phyloP scores from a whole-genome alignment of 2,329 filamentous ascomycete genomes.

The Fusarium chuoi region DNA sequence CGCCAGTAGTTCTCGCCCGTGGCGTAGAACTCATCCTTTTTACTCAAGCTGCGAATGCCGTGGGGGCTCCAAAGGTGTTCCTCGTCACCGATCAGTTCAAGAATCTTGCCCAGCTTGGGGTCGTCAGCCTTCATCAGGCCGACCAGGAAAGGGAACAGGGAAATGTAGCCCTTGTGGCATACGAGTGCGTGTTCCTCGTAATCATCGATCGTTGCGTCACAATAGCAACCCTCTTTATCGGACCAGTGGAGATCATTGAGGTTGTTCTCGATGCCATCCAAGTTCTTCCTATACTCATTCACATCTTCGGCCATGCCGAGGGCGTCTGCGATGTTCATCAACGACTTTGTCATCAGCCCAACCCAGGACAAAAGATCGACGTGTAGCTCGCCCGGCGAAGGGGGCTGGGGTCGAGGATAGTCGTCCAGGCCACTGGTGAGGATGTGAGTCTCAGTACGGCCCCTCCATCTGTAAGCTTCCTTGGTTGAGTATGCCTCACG shows the following conservation, averaged over 20 bases:
- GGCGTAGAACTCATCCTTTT: constrained; percentile 83
- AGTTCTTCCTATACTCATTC: constrained; percentile 74
- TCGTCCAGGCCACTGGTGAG: constrained; percentile 95
- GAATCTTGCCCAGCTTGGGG: constrained; percentile 76
- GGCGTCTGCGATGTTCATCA: constrained; percentile 80
- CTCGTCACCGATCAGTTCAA: constrained; percentile 83
- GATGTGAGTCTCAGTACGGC: constrained; percentile 85
- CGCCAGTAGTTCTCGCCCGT: constrained; percentile 98
- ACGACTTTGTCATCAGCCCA: constrained; percentile 92
- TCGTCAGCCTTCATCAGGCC: constrained; percentile 81
- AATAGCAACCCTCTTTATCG: constrained; percentile 82
- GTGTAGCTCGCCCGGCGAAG: constrained; percentile 94
- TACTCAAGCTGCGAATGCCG: constrained; percentile 90
- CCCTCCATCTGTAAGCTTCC: constrained; percentile 95
- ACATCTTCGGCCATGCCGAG: constrained; percentile 83
- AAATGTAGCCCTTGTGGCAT: constrained; percentile 97
- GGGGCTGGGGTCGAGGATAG: constrained; percentile 92
- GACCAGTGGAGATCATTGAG: constrained; percentile 96
- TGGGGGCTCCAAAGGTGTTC: constrained; percentile 89
- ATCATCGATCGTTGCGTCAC: constrained; percentile 93
- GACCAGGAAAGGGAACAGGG: constrained; percentile 89
- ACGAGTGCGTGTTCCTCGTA: constrained; percentile 91
- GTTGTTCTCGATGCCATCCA: constrained; percentile 83
- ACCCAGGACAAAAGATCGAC: constrained; percentile 96
- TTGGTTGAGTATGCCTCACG: constrained; percentile 87